These are phyloP conservation scores for Rhinocladiella similis DNA, from an alignment of 2,329 filamentous ascomycete genomes.

Conservation along the genomic window DNA sequence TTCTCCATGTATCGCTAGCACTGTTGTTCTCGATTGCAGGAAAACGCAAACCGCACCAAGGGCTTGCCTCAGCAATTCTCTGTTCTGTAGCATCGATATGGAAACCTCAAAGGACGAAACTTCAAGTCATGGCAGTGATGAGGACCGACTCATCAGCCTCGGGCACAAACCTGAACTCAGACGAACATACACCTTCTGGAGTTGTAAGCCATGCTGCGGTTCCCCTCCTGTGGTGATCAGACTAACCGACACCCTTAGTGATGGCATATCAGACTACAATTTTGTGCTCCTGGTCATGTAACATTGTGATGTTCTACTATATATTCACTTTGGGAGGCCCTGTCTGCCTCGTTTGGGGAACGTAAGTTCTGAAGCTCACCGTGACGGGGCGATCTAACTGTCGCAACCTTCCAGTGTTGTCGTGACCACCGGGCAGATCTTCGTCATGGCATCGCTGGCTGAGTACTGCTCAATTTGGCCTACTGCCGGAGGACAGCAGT, in stretches of 20 bases:
- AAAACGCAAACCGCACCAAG: no score
- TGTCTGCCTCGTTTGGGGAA: conserved; percentile 25
- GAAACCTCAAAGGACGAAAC: conserved; percentile 17
- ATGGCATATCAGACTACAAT: conserved; percentile 25
- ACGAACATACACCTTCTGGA: conserved; percentile 25
- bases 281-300: conserved; percentile 21
- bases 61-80: no score
- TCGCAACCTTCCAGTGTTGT: conserved; percentile 10
- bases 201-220: conserved; percentile 11
- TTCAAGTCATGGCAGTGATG: conserved; percentile 15
- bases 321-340: conserved; percentile 24
- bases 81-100: conserved; percentile 5
- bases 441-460: conserved; percentile 25
- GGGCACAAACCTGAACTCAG: conserved; percentile 25
- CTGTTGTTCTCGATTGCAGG: no score
- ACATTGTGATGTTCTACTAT: conserved; percentile 24
- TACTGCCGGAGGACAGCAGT: conserved; percentile 25
- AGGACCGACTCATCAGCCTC: conserved; percentile 21
- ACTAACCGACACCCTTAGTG: conserved; percentile 1
- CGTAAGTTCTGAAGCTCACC: conserved; percentile 14
- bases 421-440: conserved; percentile 22
- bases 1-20: no score
- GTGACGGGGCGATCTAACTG: not conserved
- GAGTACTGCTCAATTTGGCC: conserved; percentile 25
- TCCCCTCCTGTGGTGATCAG: not conserved